Conservation (phyloP, 2,329 filamentous ascomycete genomes). For the Byssoonygena ceratinophila region DNA sequence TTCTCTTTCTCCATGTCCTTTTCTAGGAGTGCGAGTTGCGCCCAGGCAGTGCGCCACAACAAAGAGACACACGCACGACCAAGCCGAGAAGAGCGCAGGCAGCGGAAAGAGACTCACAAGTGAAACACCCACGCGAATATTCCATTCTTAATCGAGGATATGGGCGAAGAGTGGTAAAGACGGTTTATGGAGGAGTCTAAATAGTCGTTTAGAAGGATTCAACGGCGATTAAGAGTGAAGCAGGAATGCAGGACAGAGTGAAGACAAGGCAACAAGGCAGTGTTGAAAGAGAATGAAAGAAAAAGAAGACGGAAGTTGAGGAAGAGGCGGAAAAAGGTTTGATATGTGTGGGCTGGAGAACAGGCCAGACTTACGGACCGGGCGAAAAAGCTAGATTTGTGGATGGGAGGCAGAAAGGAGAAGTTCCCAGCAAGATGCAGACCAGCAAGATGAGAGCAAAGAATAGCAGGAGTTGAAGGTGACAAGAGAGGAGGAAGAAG, state of each 20-base stretch:
- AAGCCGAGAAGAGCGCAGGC: not conserved
- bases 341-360: not conserved
- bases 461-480: not conserved
- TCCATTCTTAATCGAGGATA: slow-evolving; percentile 35
- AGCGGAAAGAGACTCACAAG: slow-evolving; percentile 40
- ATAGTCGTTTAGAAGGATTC: not conserved
- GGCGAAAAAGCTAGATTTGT: not conserved
- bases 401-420: not conserved
- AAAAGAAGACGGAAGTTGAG: not conserved
- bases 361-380: not conserved
- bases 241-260: not conserved
- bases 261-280: not conserved
- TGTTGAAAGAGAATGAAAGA: not conserved
- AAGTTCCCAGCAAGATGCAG: not conserved
- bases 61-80: not conserved
- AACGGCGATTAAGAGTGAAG: slow-evolving; percentile 4
- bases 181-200: slow-evolving; percentile 10
- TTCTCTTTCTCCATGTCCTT: not conserved
- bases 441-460: not conserved
- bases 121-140: slow-evolving; percentile 48
- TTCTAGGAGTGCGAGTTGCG: not conserved
- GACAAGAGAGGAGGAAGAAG: slow-evolving; percentile 3
- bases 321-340: too few species aligned
- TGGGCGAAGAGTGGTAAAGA: not conserved
- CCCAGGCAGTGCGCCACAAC: not conserved